phyloP scores from a whole-genome alignment of 805 yeast species.

The Sugiyamaella valdiviana region DNA sequence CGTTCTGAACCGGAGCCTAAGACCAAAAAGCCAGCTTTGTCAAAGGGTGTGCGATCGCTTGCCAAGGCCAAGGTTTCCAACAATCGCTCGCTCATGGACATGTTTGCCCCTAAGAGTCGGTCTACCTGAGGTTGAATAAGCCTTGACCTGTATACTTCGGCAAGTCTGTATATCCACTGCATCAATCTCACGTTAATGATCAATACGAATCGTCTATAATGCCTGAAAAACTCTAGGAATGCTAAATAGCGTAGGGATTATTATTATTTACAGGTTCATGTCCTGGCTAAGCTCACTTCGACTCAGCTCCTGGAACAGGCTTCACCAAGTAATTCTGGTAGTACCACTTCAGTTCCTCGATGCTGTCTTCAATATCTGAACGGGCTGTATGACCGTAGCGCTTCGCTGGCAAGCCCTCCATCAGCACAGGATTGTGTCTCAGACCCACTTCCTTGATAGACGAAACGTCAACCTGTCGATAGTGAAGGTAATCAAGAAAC shows the following conservation, averaged over 20 bases:
- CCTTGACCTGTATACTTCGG: too few species aligned
- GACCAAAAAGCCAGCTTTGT: constrained; percentile 8
- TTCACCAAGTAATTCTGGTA: constrained; percentile 49
- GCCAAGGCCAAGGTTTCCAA: constrained; percentile 21
- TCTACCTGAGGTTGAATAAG: background rate
- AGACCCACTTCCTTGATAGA: constrained; percentile 70
- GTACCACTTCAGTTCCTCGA: constrained; percentile 75
- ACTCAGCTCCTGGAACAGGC: constrained; percentile 6
- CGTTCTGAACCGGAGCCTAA: constrained; percentile 3
- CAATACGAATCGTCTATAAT: too few species aligned
- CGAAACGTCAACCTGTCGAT: constrained; percentile 88
- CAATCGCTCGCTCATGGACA: constrained; percentile 27
- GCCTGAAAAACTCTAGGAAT: too few species aligned
- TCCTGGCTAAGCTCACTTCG: too few species aligned
- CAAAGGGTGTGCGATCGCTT: constrained; percentile 15
- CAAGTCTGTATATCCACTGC: too few species aligned
- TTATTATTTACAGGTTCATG: too few species aligned
- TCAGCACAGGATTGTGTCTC: constrained; percentile 66
- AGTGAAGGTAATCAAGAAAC: constrained; percentile 51
- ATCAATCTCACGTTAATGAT: too few species aligned
- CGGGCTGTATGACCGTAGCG: constrained; percentile 75
- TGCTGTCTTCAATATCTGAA: constrained; percentile 83
- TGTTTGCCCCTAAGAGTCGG: constrained; percentile 28
- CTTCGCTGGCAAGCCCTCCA: constrained; percentile 56
- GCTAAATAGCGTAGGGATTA: too few species aligned